These are phyloP conservation scores for Basipetospora chlamydospora DNA, from an alignment of 2,329 filamentous ascomycete genomes.

Conservation along the genomic window DNA sequence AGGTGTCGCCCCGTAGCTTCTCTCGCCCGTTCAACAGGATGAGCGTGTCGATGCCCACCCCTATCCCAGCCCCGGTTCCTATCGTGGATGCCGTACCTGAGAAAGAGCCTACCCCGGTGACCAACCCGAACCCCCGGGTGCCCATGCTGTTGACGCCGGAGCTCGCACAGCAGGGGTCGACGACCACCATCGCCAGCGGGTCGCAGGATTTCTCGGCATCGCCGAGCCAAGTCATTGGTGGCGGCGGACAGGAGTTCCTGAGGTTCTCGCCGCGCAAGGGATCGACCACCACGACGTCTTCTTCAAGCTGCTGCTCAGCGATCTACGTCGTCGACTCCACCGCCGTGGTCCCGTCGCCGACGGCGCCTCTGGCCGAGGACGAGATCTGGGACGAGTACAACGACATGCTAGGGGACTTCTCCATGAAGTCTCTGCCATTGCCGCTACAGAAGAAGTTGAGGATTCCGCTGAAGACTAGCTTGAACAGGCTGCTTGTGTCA, in stretches of 20 bases:
- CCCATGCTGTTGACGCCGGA: slow-evolving; percentile 26
- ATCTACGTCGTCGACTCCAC: slow-evolving; percentile 45
- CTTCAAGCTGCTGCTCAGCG: slow-evolving; percentile 51
- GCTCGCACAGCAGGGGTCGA: slow-evolving; percentile 20
- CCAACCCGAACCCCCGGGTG: slow-evolving; percentile 32
- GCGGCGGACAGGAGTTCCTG: slow-evolving; percentile 53
- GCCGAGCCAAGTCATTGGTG: slow-evolving; percentile 15
- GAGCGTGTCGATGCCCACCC: slow-evolving; percentile 25
- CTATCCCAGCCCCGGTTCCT: slow-evolving; percentile 15
- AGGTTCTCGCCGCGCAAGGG: slow-evolving; percentile 58
- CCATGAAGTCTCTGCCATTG: slow-evolving; percentile 29
- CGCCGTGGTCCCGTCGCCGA: slow-evolving; percentile 48
- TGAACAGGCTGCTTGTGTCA: background rate
- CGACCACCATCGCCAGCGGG: slow-evolving; percentile 17
- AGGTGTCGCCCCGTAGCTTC: slow-evolving; percentile 63
- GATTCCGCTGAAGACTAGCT: background rate
- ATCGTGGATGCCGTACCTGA: no score
- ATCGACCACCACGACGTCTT: slow-evolving; percentile 45
- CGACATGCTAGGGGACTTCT: slow-evolving; percentile 61
- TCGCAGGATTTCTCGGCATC: slow-evolving; percentile 17
- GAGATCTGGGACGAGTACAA: slow-evolving; percentile 94
- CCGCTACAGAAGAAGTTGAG: slow-evolving; percentile 11
- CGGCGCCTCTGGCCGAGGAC: slow-evolving; percentile 56
- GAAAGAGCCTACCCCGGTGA: no score
- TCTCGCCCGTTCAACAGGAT: slow-evolving; percentile 62